These are phyloP conservation scores for Wallacemonas rigidus DNA, from an alignment of 208 protist genomes.

Conservation along the genomic window DNA sequence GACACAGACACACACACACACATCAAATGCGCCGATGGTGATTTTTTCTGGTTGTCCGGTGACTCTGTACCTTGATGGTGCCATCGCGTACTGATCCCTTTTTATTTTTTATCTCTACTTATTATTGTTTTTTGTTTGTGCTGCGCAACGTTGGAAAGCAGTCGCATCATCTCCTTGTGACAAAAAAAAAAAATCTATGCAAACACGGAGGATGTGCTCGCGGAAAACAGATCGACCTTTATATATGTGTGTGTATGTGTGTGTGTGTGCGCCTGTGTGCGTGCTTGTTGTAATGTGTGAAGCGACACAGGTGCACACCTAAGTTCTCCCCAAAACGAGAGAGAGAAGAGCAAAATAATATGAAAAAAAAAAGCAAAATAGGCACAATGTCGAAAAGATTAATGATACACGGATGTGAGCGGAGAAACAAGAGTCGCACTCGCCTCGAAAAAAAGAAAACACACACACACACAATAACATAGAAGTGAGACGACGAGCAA, in stretches of 20 bases:
- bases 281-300: too few species aligned
- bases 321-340: neutral
- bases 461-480: too few species aligned
- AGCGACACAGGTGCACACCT: too few species aligned
- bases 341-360: conserved; percentile 19
- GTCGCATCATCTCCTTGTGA: too few species aligned
- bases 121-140: neutral
- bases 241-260: neutral
- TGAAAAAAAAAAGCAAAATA: conserved; percentile 14
- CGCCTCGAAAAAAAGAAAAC: too few species aligned
- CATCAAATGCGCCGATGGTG: neutral
- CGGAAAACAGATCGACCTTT: neutral
- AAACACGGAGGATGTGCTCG: too few species aligned
- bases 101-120: neutral
- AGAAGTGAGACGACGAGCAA: too few species aligned
- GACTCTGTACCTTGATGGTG: too few species aligned
- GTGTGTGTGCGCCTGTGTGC: too few species aligned
- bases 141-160: neutral
- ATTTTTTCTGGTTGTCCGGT: neutral
- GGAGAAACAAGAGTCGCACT: neutral
- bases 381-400: neutral
- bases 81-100: too few species aligned
- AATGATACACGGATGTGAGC: neutral
- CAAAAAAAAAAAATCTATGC: too few species aligned
- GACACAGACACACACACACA: too few species aligned